phyloP scores from a whole-genome alignment of 2,329 filamentous ascomycete species.

The Pseudopithomyces chartarum region DNA sequence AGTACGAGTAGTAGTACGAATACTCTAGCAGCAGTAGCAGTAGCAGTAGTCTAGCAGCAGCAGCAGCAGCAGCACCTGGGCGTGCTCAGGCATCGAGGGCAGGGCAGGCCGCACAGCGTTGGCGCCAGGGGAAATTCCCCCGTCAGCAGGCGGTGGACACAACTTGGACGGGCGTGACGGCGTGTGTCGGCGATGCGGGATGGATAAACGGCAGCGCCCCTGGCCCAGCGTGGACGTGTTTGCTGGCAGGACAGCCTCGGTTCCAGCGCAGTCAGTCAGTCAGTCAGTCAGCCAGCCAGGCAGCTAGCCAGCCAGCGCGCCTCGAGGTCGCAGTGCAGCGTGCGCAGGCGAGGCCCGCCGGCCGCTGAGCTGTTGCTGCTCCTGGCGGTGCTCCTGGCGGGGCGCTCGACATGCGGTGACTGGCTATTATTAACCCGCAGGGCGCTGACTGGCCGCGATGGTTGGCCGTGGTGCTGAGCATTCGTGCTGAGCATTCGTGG shows the following conservation, averaged over 20 bases:
- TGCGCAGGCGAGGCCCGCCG: not conserved
- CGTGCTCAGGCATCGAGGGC: not conserved
- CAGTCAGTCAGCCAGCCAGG: too few species aligned
- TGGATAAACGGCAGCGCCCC: slow-evolving; percentile 1
- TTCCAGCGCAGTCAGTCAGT: too few species aligned
- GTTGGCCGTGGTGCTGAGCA: not conserved
- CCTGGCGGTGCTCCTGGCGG: too few species aligned
- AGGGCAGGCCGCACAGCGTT: not conserved
- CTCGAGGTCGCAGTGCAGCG: not conserved
- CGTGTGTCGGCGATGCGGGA: slow-evolving; percentile 5
- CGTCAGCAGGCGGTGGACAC: too few species aligned
- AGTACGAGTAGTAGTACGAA: too few species aligned
- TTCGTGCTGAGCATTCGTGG: not conserved
- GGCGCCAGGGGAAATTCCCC: not conserved
- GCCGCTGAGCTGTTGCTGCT: not conserved
- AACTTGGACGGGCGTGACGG: not conserved
- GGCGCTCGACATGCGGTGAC: slow-evolving; percentile 5
- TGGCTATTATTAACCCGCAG: slow-evolving; percentile 6
- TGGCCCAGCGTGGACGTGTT: not conserved
- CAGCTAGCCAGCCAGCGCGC: not conserved
- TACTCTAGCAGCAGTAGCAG: slow-evolving; percentile 11
- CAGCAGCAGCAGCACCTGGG: not conserved
- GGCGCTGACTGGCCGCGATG: not conserved
- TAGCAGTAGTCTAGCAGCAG: slow-evolving; percentile 9
- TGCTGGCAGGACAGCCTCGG: not conserved